Evolutionary conservation across 2,329 filamentous ascomycete species (phyloP), one percentile per base, ranked within the genome.

Genomic region (Chalaropsis ovoidea): DNA sequence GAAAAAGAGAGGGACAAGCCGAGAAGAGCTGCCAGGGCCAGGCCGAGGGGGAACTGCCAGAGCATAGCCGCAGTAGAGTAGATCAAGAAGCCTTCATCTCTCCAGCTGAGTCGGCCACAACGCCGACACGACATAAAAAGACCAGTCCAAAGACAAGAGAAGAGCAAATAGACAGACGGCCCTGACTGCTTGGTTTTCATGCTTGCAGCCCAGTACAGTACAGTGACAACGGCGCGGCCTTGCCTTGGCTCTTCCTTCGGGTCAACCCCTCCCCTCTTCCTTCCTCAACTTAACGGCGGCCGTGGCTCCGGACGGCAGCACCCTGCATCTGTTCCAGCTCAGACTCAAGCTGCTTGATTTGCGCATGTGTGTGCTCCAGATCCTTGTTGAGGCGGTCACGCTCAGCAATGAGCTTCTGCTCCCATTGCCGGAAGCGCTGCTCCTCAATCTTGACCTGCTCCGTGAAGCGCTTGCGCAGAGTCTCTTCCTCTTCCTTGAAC

Each of bases 381-480:
- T 99, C 94, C 86, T 99, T 99, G 86, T 99, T 99, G 80, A 99
- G 86, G 72, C 94, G 90, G 78, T 99, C 95, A 78, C 94, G 88
- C 85, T 99, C 94, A 69, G 90, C 87, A 74, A 99, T 99, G 77
- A 99, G 89, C 85, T 97, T 97, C 86, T 99, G 94, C 81, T 99
- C 94, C 94, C 94, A 99, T 80, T 95, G 89, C 78, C 95, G 86
- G 87, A 99, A 99, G 71, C 94, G 87, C 81, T 96, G 91, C 81
- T 99, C 94, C 82, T 99, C 95, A 74, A 99, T 89, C 89, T 99
- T 99, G 82, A 99, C 94, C 78, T 99, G 94, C 81, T 99, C 94
- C 72, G 94, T 99, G 80, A 99, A 99, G 72, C 95, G 86, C 86
- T 99, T 99, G 79, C 94, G 87, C 70, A 99, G 86, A 69, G 90